A percentile compares a stretch with the other conserved stretches of the same genome.
Conservation (phyloP, 148 eudicot genomes). For the Chenopodium suecicum region DNA sequence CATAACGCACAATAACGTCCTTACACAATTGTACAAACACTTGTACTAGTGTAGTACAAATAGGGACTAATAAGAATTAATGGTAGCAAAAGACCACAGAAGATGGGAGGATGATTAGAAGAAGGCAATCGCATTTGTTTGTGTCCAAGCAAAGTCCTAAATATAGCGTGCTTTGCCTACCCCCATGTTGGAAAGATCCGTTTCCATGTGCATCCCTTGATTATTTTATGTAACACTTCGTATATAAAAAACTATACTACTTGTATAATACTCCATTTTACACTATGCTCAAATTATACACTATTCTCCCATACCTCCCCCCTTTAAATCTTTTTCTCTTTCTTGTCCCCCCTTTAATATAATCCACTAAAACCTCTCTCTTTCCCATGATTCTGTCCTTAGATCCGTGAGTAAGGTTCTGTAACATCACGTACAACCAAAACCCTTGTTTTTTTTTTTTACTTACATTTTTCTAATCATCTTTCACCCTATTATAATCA, state of each 20-base stretch:
- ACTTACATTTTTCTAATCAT: constrained; percentile 26
- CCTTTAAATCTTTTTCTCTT: background rate
- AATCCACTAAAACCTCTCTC: constrained; percentile 21
- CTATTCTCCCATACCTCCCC: background rate
- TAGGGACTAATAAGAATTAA: too few relatives aligned
- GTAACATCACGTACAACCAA: constrained; percentile 17
- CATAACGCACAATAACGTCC: too few relatives aligned
- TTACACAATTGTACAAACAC: too few relatives aligned
- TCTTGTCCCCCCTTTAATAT: background rate
- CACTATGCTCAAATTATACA: too few relatives aligned
- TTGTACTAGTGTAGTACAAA: background rate
- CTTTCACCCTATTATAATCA: background rate
- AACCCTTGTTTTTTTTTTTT: too few relatives aligned
- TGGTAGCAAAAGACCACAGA: too few relatives aligned
- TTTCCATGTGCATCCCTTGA: constrained; percentile 28
- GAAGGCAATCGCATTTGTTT: too few relatives aligned
- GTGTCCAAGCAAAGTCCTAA: background rate
- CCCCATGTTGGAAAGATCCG: constrained; percentile 34
- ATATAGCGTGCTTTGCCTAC: constrained; percentile 4
- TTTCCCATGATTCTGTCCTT: constrained; percentile 36
- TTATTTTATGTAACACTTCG: constrained; percentile 3
- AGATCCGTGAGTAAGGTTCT: constrained; percentile 31
- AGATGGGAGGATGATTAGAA: too few relatives aligned
- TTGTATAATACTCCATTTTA: too few relatives aligned
- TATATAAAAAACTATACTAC: too few relatives aligned